phyloP scores from a whole-genome alignment of 2,329 filamentous ascomycete species.

The Lachnellula suecica region DNA sequence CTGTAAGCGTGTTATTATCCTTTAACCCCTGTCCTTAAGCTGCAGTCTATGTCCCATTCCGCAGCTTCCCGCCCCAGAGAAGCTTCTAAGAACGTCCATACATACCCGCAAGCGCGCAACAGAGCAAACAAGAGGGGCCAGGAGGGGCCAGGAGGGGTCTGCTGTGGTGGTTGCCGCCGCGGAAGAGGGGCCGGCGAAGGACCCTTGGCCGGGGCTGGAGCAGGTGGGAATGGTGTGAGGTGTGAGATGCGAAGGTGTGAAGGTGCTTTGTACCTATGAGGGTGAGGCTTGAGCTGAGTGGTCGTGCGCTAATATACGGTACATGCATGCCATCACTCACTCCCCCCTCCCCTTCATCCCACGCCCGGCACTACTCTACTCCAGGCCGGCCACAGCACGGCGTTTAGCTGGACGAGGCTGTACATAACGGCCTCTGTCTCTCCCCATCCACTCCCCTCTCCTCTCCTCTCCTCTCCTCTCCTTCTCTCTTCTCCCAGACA shows the following conservation, averaged over 20 bases:
- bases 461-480: neutral
- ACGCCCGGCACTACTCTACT: neutral
- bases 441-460: neutral
- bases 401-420: neutral
- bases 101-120: neutral
- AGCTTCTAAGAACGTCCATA: neutral
- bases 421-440: neutral
- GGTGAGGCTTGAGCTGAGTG: too few relatives aligned
- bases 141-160: neutral
- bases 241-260: too few relatives aligned
- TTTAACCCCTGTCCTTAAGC: neutral
- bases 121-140: neutral
- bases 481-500: conserved; percentile 2
- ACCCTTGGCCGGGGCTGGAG: neutral
- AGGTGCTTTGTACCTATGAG: too few relatives aligned
- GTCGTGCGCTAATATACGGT: neutral
- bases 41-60: neutral
- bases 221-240: too few relatives aligned
- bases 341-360: neutral
- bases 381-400: neutral
- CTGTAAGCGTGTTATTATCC: too few relatives aligned
- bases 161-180: neutral
- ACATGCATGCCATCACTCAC: too few relatives aligned
- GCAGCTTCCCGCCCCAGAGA: neutral
- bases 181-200: neutral